Percentiles rank a stretch among this genome's conserved stretches.
These are phyloP conservation scores for Pleurotus platypus DNA, from an alignment of 768 basidiomycete genomes.

Conservation along the genomic window DNA sequence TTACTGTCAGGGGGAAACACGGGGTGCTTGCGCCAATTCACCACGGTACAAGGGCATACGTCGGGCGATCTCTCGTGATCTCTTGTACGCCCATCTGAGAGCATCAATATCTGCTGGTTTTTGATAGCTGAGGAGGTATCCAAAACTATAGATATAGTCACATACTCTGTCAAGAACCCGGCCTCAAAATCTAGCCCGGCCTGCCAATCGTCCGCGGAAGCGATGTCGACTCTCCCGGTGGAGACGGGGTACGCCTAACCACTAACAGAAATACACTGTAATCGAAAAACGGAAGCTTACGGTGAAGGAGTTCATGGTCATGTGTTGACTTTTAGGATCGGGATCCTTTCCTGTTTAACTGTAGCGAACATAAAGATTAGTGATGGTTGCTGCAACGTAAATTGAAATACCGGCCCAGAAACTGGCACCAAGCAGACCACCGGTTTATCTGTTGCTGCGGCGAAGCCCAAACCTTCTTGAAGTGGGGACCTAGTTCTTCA, in stretches of 20 bases:
- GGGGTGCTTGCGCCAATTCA: not conserved
- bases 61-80: constrained; percentile 47
- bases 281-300: no score
- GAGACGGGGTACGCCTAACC: constrained; percentile 44
- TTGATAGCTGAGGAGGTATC: no score
- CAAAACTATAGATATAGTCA: not conserved
- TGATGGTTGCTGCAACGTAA: no score
- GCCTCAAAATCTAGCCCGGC: constrained; percentile 39
- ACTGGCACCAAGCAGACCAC: not conserved
- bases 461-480: constrained; percentile 50
- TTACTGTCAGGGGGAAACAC: not conserved
- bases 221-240: constrained; percentile 45
- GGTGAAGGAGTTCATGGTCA: no score
- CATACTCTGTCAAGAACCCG: constrained; percentile 41
- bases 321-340: no score
- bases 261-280: no score
- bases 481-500: constrained; percentile 44
- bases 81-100: constrained; percentile 53
- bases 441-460: constrained; percentile 11
- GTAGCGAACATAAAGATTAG: no score
- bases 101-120: constrained; percentile 41
- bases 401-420: not conserved
- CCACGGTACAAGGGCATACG: constrained; percentile 26
- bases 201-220: constrained; percentile 34
- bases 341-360: no score